Evolutionary conservation across 1,284 basidiomycete genomes (phyloP).

Genomic region (Pseudozyma hubeiensis): DNA sequence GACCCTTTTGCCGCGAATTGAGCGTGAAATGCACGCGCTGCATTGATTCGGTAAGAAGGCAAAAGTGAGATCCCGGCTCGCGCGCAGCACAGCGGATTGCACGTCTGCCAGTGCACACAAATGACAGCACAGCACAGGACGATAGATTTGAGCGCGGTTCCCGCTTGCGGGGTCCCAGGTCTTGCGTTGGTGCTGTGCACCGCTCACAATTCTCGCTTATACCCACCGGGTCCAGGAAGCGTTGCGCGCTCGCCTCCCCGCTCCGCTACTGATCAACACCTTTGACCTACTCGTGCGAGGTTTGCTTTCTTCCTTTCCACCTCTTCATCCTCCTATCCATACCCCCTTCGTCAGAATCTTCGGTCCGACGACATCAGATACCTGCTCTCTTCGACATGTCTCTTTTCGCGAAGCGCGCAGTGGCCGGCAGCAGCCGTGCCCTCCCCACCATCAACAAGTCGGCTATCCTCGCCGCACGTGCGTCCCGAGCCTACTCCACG

Average conservation of each 20-base stretch:
- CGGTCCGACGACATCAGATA: too few relatives aligned
- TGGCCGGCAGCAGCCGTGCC: slow-evolving; percentile 45
- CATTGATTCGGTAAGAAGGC: slow-evolving; percentile 35
- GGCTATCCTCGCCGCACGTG: slow-evolving; percentile 15
- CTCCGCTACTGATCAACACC: not conserved
- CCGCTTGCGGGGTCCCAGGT: slow-evolving; percentile 14
- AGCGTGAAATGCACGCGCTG: slow-evolving; percentile 39
- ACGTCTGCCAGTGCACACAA: not conserved
- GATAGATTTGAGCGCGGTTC: not conserved
- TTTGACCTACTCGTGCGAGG: not conserved
- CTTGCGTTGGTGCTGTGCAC: not conserved
- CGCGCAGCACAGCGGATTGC: not conserved
- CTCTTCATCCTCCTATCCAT: not conserved
- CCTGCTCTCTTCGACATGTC: slow-evolving; percentile 19
- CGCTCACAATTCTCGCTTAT: slow-evolving; percentile 7
- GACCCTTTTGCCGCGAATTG: slow-evolving; percentile 1
- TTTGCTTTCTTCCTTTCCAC: not conserved
- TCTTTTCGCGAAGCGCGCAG: slow-evolving; percentile 36
- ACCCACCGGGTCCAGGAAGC: not conserved
- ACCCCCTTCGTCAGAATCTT: too few relatives aligned
- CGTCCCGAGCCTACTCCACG: slow-evolving; percentile 35
- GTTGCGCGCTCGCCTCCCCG: not conserved
- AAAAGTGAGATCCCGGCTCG: slow-evolving; percentile 14
- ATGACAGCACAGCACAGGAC: not conserved
- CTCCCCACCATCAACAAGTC: slow-evolving; percentile 23